Base-by-base conservation (phyloP, 805 yeast genomes). In the Candida maris region DNA sequence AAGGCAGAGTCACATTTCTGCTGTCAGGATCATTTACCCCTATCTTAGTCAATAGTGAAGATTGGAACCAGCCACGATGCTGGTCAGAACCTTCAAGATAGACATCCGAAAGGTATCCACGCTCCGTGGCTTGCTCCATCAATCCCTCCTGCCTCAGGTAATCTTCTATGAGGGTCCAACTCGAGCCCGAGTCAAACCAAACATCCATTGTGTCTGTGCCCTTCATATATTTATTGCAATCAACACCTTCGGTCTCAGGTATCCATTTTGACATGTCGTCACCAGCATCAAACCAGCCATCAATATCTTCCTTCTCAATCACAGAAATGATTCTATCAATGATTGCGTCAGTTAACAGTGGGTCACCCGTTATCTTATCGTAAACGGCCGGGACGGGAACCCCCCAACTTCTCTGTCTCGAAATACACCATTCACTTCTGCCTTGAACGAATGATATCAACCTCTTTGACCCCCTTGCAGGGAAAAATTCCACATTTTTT, bases 1-100 rank as follows among this genome's bases (percentile, higher is more conserved):
- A 93, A 0, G 98, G 97, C 48, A 61, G 35, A 8, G 59, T 52
- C 5, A 40, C 37, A 4, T 42, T 37, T 3, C 37, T 41, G 2
- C 56, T 42, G 1, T 65, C 35, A n/a, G 23, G 27, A 13, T 43
- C 3, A 8, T 62, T 52, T 5, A 46, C 44, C 3, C 83, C 84
- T 16, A 87, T 73, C 52, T 79, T 84, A 17, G 94, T 88, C 39
- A 93, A 65, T 19, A 93, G 63, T 1, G 96, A 87, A 21, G 96
- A 85, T 64, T 93, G 99, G 58, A 93, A 93, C 99, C 99, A 93
- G 1, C 99, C 99, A 42, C 99, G 75, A 56, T 93, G 98, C 60
- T 93, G 99, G 56, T 93, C 99, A n/a, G 89, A 77, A 2, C 99
- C 99, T 66, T 93, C 99, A 10, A 91, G 60, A 54, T 87, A 91